Evolutionary conservation across 257 asterid species (phyloP).

Genomic region (Hygrophila difformis): DNA sequence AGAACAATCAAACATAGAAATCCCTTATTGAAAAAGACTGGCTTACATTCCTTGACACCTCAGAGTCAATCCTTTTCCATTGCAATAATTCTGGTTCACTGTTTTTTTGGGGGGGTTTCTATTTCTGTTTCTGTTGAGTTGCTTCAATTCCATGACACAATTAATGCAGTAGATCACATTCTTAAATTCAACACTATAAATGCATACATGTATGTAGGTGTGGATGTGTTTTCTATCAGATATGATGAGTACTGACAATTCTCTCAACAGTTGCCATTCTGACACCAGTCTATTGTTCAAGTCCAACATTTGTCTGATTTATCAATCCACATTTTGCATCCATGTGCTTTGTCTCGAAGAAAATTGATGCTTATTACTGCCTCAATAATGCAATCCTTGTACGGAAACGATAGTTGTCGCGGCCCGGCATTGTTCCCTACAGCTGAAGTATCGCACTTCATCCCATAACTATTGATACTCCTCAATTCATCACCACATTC

Average conservation of each 20-base stretch:
- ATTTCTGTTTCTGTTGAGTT: too few species aligned
- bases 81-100: not conserved
- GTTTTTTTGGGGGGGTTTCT: not conserved
- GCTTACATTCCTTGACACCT: not conserved
- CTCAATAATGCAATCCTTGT: constrained; percentile 21
- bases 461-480: too few species aligned
- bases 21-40: constrained; percentile 11
- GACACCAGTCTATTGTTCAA: constrained; percentile 13
- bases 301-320: constrained; percentile 11
- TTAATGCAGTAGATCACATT: too few species aligned
- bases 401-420: constrained; percentile 12
- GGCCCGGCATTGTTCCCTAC: constrained; percentile 6
- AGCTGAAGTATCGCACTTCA: too few species aligned
- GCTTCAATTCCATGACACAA: too few species aligned
- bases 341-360: constrained; percentile 31
- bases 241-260: too few species aligned
- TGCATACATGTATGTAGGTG: too few species aligned
- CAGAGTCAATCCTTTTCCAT: constrained; percentile 1
- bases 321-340: constrained; percentile 10
- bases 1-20: constrained; percentile 4
- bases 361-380: constrained; percentile 18
- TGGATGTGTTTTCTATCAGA: too few species aligned
- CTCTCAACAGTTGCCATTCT: not conserved
- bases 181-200: too few species aligned
- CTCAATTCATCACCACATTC: too few species aligned